Evolutionary conservation across 176 grass and related monocot genomes (phyloP), one percentile per base, ranked within the genome.

Genomic region (Typha latifolia): DNA sequence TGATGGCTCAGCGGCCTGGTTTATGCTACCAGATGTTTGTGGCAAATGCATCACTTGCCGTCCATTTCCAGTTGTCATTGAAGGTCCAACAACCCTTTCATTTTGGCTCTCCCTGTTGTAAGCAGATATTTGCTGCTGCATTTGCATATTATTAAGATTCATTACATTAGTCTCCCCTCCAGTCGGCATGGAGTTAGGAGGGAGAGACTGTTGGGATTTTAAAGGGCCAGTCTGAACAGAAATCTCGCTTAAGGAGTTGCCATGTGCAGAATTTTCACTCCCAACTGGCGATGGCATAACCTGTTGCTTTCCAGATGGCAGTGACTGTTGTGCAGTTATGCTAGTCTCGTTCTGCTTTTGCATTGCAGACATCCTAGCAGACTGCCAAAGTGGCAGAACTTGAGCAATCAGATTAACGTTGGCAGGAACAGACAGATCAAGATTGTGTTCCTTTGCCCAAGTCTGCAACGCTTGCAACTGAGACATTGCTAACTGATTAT

Each of bases 371-470:
- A 85, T 78, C 47, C 79, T 86, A 62, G 49, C 74, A 4, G 73
- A 69, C 64, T 89, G 92, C 74, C 69, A 86, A 19, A 96, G 52
- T 0, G 87, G 93, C 51, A 91, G 48, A 66, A 99, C 18, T 79
- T 99, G 95, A 76, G 95, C 78, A 77, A 99, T 81, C 61, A 82
- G 66, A 70, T 61, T 87, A 50, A 86, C 66, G 56, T 90, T 94
- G 67, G 89, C 84, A 66, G 95, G 89, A 88, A 87, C 75, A 57
- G 95, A 90, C 43, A 99, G 79, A 56, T 99, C 95, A 0, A 99
- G 22, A 12, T 99, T 99, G 59, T 85, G 56, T 59, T 93, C 86
- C 69, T 94, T 99, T 51, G 86, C 95, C 89, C 89, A 99, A 51
- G 81, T 81, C 71, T 93, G 86, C 79, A 99, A 79, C 56, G 80